These are phyloP conservation scores for Bipolaris zeicola DNA, from an alignment of 2,329 filamentous ascomycete species.

Conservation along the genomic window DNA sequence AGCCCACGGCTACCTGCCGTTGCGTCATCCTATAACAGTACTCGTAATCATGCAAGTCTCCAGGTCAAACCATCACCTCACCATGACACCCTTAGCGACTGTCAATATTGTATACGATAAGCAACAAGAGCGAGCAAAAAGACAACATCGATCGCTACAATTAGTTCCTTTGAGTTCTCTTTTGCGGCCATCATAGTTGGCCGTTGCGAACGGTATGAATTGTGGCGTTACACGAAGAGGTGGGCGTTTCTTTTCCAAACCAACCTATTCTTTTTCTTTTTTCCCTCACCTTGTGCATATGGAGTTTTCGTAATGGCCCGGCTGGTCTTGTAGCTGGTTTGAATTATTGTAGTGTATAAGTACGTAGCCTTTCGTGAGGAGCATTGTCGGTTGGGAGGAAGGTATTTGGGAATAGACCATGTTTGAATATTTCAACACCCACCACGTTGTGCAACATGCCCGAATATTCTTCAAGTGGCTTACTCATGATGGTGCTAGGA, in stretches of 20 bases:
- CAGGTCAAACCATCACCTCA: background rate
- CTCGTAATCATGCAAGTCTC: conserved; percentile 1
- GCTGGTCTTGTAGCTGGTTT: conserved; percentile 7
- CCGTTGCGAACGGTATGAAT: conserved; percentile 6
- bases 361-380: conserved; percentile 13
- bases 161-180: background rate
- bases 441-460: background rate
- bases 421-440: background rate
- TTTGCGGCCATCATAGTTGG: conserved; percentile 7
- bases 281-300: conserved; percentile 21
- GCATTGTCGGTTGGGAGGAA: conserved; percentile 6
- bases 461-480: background rate
- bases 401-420: conserved; percentile 18
- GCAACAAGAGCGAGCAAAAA: background rate
- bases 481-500: background rate
- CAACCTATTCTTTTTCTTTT: conserved; percentile 10
- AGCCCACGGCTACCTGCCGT: conserved; percentile 63
- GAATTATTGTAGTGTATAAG: conserved; percentile 19
- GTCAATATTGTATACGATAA: conserved; percentile 6
- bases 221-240: conserved; percentile 10
- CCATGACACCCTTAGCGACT: background rate
- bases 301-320: conserved; percentile 4
- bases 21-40: conserved; percentile 64
- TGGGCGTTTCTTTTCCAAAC: conserved; percentile 3
- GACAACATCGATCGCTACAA: background rate